phyloP scores from a whole-genome alignment of 1,284 basidiomycete species.

The Trametes sp. region DNA sequence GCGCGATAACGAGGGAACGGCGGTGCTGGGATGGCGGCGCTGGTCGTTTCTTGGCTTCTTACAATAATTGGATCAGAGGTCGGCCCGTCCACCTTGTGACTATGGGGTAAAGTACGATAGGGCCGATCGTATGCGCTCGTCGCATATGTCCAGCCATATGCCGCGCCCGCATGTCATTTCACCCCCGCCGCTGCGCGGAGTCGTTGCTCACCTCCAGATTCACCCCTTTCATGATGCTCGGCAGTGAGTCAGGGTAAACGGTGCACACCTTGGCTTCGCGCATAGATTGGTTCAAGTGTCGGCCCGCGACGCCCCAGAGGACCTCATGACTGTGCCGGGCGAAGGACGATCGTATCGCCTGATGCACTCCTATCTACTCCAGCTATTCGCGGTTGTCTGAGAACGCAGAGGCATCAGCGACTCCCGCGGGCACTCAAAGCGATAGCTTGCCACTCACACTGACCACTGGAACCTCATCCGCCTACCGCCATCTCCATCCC shows the following conservation, averaged over 20 bases:
- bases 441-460: background rate
- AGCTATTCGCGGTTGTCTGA: background rate
- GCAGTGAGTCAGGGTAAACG: background rate
- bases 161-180: too few relatives aligned
- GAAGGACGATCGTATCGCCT: constrained; percentile 5
- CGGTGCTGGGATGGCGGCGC: background rate
- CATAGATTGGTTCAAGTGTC: background rate
- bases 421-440: too few relatives aligned
- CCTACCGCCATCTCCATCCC: background rate
- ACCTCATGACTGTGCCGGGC: constrained; percentile 6
- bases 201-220: background rate
- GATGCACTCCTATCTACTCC: constrained; percentile 16
- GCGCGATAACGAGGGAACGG: background rate
- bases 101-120: background rate
- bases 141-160: too few relatives aligned
- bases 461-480: background rate
- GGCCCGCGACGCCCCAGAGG: background rate
- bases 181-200: background rate
- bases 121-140: background rate
- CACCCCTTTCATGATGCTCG: background rate
- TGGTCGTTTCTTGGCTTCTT: background rate
- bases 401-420: background rate
- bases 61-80: background rate
- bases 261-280: background rate
- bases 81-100: too few relatives aligned